phyloP scores from a whole-genome alignment of 2,329 filamentous ascomycete species.

The Monosporascus sp. region DNA sequence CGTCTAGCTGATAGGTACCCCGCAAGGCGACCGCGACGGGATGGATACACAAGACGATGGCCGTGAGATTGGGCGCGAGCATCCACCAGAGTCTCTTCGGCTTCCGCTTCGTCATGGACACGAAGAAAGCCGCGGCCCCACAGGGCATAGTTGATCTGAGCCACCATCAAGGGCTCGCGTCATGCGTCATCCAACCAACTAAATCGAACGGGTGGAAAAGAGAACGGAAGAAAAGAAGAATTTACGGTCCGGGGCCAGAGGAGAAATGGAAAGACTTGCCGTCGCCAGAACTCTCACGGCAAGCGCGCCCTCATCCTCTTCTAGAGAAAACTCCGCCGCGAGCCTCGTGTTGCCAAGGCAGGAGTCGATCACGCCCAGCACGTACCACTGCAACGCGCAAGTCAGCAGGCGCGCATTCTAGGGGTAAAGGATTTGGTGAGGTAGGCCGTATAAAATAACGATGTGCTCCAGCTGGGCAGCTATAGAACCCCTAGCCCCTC shows the following conservation, averaged over 20 bases:
- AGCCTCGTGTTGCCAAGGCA: neutral
- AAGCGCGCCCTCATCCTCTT: neutral
- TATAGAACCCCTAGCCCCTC: too few species aligned
- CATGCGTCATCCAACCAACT: too few species aligned
- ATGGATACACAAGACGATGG: neutral
- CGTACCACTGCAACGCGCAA: neutral
- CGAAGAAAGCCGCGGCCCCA: neutral
- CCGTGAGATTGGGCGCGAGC: conserved; percentile 14
- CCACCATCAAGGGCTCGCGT: neutral
- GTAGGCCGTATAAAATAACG: too few species aligned
- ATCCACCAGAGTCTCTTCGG: neutral
- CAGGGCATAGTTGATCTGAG: neutral
- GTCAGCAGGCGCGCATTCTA: too few species aligned
- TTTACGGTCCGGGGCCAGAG: neutral
- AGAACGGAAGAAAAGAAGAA: too few species aligned
- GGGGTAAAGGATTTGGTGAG: too few species aligned
- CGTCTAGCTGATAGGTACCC: neutral
- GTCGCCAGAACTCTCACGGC: neutral
- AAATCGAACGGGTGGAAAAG: too few species aligned
- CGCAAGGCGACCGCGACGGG: neutral
- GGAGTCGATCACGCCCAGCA: neutral
- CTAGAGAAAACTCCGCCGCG: neutral
- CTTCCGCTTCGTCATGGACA: neutral
- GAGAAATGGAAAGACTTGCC: neutral
- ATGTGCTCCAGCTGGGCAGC: too few species aligned